Percentiles rank a stretch among this genome's conserved stretches.
phyloP scores from a whole-genome alignment of 768 basidiomycete species.

The Auriscalpium vulgare region DNA sequence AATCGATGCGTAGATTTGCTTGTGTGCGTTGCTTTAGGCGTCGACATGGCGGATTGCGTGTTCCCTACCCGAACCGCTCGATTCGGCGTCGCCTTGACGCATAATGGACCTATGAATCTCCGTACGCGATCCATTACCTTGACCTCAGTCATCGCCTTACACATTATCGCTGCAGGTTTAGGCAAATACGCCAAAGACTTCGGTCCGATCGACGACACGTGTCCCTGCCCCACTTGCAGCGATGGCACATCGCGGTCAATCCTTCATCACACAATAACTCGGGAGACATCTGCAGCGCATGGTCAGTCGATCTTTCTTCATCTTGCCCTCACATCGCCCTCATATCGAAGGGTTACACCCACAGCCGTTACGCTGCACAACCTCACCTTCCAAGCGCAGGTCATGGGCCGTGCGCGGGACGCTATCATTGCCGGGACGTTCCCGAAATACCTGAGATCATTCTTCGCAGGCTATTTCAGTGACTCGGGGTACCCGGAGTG shows the following conservation, averaged over 20 bases:
- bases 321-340: background rate
- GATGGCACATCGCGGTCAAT: conserved; percentile 62
- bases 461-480: conserved; percentile 75
- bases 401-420: conserved; percentile 80
- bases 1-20: conserved; percentile 52
- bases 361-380: conserved; percentile 79
- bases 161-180: conserved; percentile 36
- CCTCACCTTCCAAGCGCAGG: conserved; percentile 75
- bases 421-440: conserved; percentile 75
- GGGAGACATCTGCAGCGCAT: conserved; percentile 83
- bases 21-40: conserved; percentile 85
- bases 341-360: background rate
- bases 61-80: conserved; percentile 90
- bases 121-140: conserved; percentile 34
- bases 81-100: conserved; percentile 84
- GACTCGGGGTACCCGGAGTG: conserved; percentile 77
- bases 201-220: conserved; percentile 61
- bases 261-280: conserved; percentile 66
- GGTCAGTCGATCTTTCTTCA: conserved; percentile 32
- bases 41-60: conserved; percentile 95
- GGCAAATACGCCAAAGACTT: conserved; percentile 66
- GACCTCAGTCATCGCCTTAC: background rate
- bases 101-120: conserved; percentile 74
- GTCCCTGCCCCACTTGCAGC: conserved; percentile 83
- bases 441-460: conserved; percentile 66